phyloP scores from a whole-genome alignment of 352 stramenopile species.

The Phytophthora hibernalis region DNA sequence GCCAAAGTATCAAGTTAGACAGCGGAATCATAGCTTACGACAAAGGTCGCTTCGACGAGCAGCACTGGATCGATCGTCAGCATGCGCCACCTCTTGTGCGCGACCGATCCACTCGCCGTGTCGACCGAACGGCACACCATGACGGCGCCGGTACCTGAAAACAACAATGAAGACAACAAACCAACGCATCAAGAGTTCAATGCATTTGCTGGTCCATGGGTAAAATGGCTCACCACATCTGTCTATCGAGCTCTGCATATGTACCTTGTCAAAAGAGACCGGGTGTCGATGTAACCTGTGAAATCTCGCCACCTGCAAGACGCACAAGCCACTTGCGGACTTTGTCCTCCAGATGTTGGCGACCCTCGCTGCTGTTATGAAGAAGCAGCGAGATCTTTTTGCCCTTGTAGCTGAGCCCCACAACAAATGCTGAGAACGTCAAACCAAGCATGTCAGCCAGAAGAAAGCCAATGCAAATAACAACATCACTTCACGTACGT shows the following conservation, averaged over 20 bases:
- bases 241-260: conserved; percentile 3
- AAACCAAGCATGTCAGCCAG: background rate
- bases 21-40: conserved; percentile 15
- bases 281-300: conserved; percentile 44
- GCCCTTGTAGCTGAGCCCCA: conserved; percentile 63
- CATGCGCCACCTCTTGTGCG: conserved; percentile 32
- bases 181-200: background rate
- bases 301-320: conserved; percentile 66
- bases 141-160: background rate
- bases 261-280: conserved; percentile 50
- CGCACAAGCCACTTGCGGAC: conserved; percentile 69
- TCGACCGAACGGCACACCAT: conserved; percentile 25
- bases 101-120: conserved; percentile 23
- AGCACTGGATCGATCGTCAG: conserved; percentile 31
- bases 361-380: conserved; percentile 12
- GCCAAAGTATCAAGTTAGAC: background rate
- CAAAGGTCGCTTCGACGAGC: conserved; percentile 45
- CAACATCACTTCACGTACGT: conserved; percentile 36
- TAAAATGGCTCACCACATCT: conserved; percentile 25
- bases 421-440: conserved; percentile 55
- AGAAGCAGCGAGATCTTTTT: conserved; percentile 67
- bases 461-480: background rate
- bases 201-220: background rate
- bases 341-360: conserved; percentile 38
- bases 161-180: background rate